A percentile compares a stretch with the other conserved stretches of the same genome.
phyloP scores from a whole-genome alignment of 352 stramenopile species.

The Pythium dissotocum region DNA sequence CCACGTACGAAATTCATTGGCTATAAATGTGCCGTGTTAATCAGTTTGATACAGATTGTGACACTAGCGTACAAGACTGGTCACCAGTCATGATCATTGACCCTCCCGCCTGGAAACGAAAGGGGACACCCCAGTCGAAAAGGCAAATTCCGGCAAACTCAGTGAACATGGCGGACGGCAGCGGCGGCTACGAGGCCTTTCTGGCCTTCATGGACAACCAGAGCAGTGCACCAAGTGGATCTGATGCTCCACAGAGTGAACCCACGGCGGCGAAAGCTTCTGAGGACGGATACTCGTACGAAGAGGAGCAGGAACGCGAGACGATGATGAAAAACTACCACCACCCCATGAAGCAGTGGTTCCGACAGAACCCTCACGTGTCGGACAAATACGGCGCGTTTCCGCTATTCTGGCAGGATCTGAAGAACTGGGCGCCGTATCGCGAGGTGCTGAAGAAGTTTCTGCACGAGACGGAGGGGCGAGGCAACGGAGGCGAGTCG shows the following conservation, averaged over 20 bases:
- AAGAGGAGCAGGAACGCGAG: conserved; percentile 86
- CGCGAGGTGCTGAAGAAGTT: conserved; percentile 91
- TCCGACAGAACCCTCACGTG: conserved; percentile 58
- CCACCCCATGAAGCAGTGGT: conserved; percentile 89
- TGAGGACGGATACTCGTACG: conserved; percentile 72
- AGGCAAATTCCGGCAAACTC: not conserved
- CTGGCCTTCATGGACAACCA: conserved; percentile 48
- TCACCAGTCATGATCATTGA: not conserved
- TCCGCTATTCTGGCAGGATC: conserved; percentile 94
- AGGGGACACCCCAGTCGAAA: not conserved
- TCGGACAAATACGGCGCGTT: conserved; percentile 88
- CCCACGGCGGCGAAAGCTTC: conserved; percentile 3
- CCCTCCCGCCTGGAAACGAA: not conserved
- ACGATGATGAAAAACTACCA: conserved; percentile 90
- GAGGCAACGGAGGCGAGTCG: conserved; percentile 26
- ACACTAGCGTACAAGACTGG: not conserved
- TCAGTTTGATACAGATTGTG: not conserved
- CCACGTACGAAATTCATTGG: not conserved
- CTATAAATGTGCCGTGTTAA: not conserved
- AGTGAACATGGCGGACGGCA: conserved; percentile 50
- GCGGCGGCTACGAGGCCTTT: conserved; percentile 66
- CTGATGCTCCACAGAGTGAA: not conserved
- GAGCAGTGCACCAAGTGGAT: not conserved
- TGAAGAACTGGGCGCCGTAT: conserved; percentile 93
- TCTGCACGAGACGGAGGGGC: conserved; percentile 73